phyloP scores from a whole-genome alignment of 2,329 filamentous ascomycete species.

The Amesomyces nigricolor region DNA sequence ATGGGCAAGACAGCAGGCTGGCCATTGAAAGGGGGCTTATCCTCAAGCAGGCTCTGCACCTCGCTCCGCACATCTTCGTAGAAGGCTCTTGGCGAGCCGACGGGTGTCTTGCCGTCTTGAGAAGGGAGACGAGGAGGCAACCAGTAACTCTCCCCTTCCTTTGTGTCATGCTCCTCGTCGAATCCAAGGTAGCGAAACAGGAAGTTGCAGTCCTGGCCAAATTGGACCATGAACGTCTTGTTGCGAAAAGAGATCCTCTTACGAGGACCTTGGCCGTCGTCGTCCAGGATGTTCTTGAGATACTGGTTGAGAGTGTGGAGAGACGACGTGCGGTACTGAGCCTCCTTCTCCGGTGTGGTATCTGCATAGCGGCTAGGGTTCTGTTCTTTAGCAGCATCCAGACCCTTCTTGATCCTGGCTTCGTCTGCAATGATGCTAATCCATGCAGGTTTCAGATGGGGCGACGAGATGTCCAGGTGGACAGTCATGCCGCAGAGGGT shows the following conservation, averaged over 20 bases:
- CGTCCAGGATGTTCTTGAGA: slow-evolving; percentile 43
- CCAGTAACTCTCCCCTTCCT: slow-evolving; percentile 37
- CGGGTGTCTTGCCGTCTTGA: slow-evolving; percentile 32
- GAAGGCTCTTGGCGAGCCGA: slow-evolving; percentile 42
- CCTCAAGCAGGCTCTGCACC: slow-evolving; percentile 39
- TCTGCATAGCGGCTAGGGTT: slow-evolving; percentile 46
- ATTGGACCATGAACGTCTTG: slow-evolving; percentile 50
- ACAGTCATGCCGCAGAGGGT: slow-evolving; percentile 41
- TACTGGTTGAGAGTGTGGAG: slow-evolving; percentile 46
- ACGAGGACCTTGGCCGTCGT: slow-evolving; percentile 28
- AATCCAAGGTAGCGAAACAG: slow-evolving; percentile 49
- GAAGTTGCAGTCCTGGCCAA: slow-evolving; percentile 44
- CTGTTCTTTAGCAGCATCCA: slow-evolving; percentile 27
- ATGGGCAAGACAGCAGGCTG: slow-evolving; percentile 19
- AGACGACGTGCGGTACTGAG: slow-evolving; percentile 38
- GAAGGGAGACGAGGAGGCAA: slow-evolving; percentile 33
- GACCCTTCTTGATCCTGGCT: slow-evolving; percentile 38
- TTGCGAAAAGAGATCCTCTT: slow-evolving; percentile 51
- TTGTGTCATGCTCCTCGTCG: slow-evolving; percentile 35
- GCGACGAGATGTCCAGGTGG: slow-evolving; percentile 44
- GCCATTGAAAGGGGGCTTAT: slow-evolving; percentile 21
- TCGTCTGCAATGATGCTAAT: slow-evolving; percentile 42
- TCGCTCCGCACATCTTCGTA: slow-evolving; percentile 47
- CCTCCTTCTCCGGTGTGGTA: slow-evolving; percentile 28
- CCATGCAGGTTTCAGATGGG: slow-evolving; percentile 41